Base-by-base conservation (phyloP, 306 rosid species). In the Acacia melanoxylon region DNA sequence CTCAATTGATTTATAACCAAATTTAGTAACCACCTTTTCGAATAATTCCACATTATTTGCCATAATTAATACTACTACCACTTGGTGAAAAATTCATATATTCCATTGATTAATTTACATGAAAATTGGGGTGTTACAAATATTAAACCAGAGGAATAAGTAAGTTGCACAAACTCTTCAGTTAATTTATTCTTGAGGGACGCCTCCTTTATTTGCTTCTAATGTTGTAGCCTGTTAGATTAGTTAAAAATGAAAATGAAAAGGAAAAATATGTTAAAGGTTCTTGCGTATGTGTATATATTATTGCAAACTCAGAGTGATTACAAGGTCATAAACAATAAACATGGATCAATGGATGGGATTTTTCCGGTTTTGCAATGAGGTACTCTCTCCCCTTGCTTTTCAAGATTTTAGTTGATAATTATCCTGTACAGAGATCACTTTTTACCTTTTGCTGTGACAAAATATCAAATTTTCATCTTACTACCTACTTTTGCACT, bases 321-420 rank as follows among this genome's bases (percentile, higher is more conserved):
- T 88, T 96, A 96, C 91, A 92, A 96, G 85, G 99, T 96, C 81
- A n/a, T n/a, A n/a, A n/a, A n/a, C n/a, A n/a, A 85, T 96, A 86
- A 96, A 96, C 87, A 89, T 90, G 97, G 99, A 96, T 81, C 99
- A 96, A 37, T 93, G 98, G 99, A 90, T 89, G 97, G 99, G 97
- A 17, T 96, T 93, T 86, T 93, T 85, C 87, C 91, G 97, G 84
- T 96, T 96, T 88, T 96, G 99, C 91, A 89, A 93, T 5, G 97
- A 96, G 99, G 99, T 96, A 86, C 56, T 24, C 58, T 68, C 75
- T 79, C 24, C 33, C 40, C 45, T 29, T 45, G 41, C 54, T 27
- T 86, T 4, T 33, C 63, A 68, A 31, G 51, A 14, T n/a, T n/a
- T n/a, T n/a, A n/a, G n/a, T n/a, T n/a, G n/a, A n/a, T n/a, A n/a